Percentiles rank a stretch among this genome's conserved stretches.
These are phyloP conservation scores for Trichosporon coremiiforme DNA, from an alignment of 1,284 basidiomycete species.

Conservation along the genomic window DNA sequence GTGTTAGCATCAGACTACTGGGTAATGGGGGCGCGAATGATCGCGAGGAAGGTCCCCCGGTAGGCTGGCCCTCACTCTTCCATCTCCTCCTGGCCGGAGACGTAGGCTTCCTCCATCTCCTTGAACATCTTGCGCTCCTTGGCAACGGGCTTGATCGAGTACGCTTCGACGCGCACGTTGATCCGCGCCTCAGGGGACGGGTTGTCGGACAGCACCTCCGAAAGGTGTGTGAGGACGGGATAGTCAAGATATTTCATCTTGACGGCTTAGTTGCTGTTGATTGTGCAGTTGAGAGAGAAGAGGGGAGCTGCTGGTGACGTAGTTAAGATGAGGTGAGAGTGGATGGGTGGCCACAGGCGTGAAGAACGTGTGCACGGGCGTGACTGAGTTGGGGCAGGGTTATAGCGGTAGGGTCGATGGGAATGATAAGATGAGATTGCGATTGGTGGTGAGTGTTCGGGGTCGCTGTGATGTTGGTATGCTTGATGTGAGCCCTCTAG, in stretches of 20 bases:
- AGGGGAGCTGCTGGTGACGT: background rate
- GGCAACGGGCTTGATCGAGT: conserved; percentile 96
- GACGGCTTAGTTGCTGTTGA: background rate
- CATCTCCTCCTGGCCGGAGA: conserved; percentile 53
- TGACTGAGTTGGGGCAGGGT: background rate
- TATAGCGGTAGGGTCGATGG: background rate
- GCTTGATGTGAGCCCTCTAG: conserved; percentile 20
- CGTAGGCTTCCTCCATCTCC: conserved; percentile 81
- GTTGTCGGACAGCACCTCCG: conserved; percentile 69
- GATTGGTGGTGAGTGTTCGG: background rate
- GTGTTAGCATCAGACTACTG: background rate
- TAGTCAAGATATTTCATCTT: conserved; percentile 89
- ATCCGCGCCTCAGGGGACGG: conserved; percentile 85
- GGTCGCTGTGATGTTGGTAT: background rate
- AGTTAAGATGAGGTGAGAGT: background rate
- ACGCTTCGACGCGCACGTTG: conserved; percentile 91
- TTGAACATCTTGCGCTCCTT: conserved; percentile 97
- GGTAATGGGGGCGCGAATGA: background rate
- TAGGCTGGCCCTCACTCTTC: conserved; percentile 47
- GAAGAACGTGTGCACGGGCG: conserved; percentile 10
- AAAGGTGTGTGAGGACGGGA: conserved; percentile 75
- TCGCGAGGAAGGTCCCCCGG: background rate
- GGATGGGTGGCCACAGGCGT: conserved; percentile 10
- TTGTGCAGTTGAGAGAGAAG: background rate
- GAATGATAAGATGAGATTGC: background rate